These are phyloP conservation scores for Aspergillus funiculosus DNA, from an alignment of 495 filamentous ascomycete species.

Conservation along the genomic window DNA sequence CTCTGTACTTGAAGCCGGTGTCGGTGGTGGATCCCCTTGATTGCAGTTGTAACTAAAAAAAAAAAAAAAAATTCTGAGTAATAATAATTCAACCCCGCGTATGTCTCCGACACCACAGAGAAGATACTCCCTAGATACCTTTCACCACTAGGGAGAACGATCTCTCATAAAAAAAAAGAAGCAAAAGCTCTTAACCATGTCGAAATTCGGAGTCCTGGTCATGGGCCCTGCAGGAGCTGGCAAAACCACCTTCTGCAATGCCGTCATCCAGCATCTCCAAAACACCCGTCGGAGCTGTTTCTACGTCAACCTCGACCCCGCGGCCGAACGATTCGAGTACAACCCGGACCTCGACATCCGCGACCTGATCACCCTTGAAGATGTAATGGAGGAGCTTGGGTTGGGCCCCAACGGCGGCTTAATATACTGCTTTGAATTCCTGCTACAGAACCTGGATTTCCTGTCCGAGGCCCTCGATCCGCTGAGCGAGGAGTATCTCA, in stretches of 20 bases:
- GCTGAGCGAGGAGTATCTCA: conserved; percentile 88
- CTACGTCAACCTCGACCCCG: conserved; percentile 97
- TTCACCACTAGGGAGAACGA: no score
- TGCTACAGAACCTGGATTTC: conserved; percentile 95
- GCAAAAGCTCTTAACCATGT: conserved; percentile 51
- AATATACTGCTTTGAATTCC: conserved; percentile 93
- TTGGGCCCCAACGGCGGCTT: conserved; percentile 93
- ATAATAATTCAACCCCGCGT: conserved; percentile 3
- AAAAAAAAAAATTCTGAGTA: neutral
- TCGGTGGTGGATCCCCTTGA: conserved; percentile 1
- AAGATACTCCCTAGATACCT: no score
- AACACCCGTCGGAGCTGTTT: conserved; percentile 84
- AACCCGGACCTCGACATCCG: conserved; percentile 95
- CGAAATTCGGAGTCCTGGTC: conserved; percentile 88
- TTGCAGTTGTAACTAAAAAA: neutral
- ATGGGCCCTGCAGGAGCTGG: conserved; percentile 89
- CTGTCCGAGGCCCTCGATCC: conserved; percentile 80
- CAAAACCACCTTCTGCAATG: conserved; percentile 93
- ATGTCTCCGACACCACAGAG: no score
- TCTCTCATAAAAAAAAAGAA: conserved; percentile 6
- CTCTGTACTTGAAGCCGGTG: neutral
- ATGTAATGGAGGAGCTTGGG: conserved; percentile 96
- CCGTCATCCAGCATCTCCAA: conserved; percentile 85
- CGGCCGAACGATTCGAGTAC: conserved; percentile 87
- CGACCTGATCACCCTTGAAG: conserved; percentile 89